Evolutionary conservation across 2,329 filamentous ascomycete genomes (phyloP).

Genomic region (Aschersonia sp.): DNA sequence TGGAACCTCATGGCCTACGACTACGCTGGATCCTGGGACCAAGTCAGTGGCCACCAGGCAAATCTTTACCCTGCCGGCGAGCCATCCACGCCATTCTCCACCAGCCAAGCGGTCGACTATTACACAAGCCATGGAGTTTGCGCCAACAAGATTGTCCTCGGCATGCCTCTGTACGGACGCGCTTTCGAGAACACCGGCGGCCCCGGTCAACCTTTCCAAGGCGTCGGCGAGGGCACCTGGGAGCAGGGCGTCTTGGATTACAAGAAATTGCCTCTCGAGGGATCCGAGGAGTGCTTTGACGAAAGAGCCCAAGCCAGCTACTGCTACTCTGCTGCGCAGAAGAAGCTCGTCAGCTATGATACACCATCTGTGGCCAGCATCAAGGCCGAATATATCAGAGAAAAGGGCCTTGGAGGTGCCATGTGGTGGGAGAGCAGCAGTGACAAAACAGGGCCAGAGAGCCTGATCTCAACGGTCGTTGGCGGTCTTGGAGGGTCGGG

Average conservation of each 20-base stretch:
- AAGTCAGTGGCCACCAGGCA: constrained; percentile 57
- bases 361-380: constrained; percentile 48
- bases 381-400: constrained; percentile 61
- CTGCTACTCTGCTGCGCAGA: constrained; percentile 51
- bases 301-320: constrained; percentile 53
- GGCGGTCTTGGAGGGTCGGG: constrained; percentile 38
- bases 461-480: constrained; percentile 54
- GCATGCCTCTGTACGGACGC: constrained; percentile 86
- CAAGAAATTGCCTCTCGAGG: constrained; percentile 63
- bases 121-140: constrained; percentile 55
- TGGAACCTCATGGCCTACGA: constrained; percentile 86
- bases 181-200: constrained; percentile 70
- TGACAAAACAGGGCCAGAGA: constrained; percentile 51
- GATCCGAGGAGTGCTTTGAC: constrained; percentile 51
- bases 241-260: constrained; percentile 80
- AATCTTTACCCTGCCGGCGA: constrained; percentile 57
- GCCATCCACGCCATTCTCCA: constrained; percentile 62
- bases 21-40: constrained; percentile 72
- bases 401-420: constrained; percentile 59
- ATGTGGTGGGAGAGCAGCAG: constrained; percentile 96
- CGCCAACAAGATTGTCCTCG: constrained; percentile 64
- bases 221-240: constrained; percentile 68
- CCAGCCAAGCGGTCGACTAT: constrained; percentile 50
- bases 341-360: constrained; percentile 67
- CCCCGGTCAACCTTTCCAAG: constrained; percentile 51